Evolutionary conservation across 2,329 filamentous ascomycete genomes (phyloP).

Genomic region (Anthostomella pinea): DNA sequence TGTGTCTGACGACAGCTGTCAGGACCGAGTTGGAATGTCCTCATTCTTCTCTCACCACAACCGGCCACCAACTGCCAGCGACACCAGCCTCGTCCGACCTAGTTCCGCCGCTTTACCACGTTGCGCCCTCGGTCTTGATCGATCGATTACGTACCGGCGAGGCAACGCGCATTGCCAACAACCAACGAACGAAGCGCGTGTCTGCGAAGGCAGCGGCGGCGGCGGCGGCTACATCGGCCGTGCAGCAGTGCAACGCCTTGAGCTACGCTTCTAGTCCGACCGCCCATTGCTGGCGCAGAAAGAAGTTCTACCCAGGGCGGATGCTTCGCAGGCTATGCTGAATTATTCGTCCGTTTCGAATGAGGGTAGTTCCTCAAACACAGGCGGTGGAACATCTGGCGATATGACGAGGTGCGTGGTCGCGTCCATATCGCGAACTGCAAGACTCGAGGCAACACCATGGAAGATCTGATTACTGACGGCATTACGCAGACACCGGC

Average conservation of each 20-base stretch:
- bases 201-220: too few relatives aligned
- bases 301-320: slow-evolving; percentile 3
- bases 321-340: slow-evolving; percentile 43
- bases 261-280: neutral
- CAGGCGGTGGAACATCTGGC: slow-evolving; percentile 34
- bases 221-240: too few relatives aligned
- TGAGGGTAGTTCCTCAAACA: slow-evolving; percentile 40
- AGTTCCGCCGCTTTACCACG: too few relatives aligned
- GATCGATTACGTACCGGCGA: too few relatives aligned
- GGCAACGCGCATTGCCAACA: too few relatives aligned
- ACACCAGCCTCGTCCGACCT: neutral
- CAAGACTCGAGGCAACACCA: too few relatives aligned
- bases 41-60: neutral
- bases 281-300: slow-evolving; percentile 2
- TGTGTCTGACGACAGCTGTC: slow-evolving; percentile 14
- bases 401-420: slow-evolving; percentile 48
- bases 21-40: too few relatives aligned
- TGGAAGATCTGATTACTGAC: slow-evolving; percentile 7
- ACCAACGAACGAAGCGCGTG: neutral
- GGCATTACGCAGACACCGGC: slow-evolving; percentile 46
- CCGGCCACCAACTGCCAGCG: neutral
- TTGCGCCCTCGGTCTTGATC: too few relatives aligned
- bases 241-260: too few relatives aligned
- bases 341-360: slow-evolving; percentile 53
- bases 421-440: neutral